These are phyloP conservation scores for Venturia nashicola DNA, from an alignment of 2,329 filamentous ascomycete species.

Conservation along the genomic window DNA sequence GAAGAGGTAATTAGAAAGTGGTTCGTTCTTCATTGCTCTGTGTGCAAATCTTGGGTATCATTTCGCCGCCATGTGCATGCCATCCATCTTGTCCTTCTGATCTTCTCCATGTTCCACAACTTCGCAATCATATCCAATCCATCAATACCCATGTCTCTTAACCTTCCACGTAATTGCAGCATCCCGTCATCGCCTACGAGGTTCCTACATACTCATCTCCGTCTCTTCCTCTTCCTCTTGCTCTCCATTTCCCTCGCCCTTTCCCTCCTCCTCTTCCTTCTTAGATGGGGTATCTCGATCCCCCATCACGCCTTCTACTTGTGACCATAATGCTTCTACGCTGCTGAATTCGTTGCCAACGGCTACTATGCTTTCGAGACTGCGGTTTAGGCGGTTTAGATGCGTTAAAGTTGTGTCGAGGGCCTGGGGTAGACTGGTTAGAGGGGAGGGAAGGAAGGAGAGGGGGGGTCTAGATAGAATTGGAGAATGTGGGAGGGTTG, in stretches of 20 bases:
- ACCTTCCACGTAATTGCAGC: no score
- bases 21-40: background rate
- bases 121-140: no score
- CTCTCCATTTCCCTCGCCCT: slow-evolving; percentile 10
- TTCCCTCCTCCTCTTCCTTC: slow-evolving; percentile 11
- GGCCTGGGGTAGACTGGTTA: slow-evolving; percentile 27
- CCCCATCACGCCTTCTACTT: slow-evolving; percentile 93
- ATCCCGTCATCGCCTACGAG: background rate
- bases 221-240: slow-evolving; percentile 13
- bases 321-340: slow-evolving; percentile 91
- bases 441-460: background rate
- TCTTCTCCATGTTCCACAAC: no score
- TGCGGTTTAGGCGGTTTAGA: slow-evolving; percentile 89
- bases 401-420: slow-evolving; percentile 89
- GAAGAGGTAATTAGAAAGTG: background rate
- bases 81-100: no score
- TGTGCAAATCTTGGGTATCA: slow-evolving; percentile 2
- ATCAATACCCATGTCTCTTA: no score
- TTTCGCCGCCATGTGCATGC: background rate
- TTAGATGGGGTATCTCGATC: slow-evolving; percentile 35
- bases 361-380: slow-evolving; percentile 78
- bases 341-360: slow-evolving; percentile 97
- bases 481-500: background rate
- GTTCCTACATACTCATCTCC: slow-evolving; percentile 8
- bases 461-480: background rate